phyloP scores from a whole-genome alignment of 108 stramenopile species.

The Thalassiosira profunda region DNA sequence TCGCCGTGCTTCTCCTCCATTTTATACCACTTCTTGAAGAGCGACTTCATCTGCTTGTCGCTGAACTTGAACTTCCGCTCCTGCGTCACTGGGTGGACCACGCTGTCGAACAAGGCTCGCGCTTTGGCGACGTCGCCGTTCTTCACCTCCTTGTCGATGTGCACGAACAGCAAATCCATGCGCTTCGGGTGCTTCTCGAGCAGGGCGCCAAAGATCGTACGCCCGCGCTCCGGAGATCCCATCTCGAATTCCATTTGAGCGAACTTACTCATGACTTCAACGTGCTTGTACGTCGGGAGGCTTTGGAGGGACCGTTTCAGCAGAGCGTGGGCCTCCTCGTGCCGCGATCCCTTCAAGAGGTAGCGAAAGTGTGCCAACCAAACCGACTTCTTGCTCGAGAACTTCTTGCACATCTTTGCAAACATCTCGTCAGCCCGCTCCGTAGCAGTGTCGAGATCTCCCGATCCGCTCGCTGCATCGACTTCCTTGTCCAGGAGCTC shows the following conservation, averaged over 20 bases:
- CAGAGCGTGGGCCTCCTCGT: slow-evolving; percentile 84
- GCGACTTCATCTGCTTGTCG: slow-evolving; percentile 96
- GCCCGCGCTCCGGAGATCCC: slow-evolving; percentile 88
- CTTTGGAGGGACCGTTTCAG: slow-evolving; percentile 89
- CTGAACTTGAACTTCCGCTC: slow-evolving; percentile 71
- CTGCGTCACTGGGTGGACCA: slow-evolving; percentile 43
- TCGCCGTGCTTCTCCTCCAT: slow-evolving; percentile 93
- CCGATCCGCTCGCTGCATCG: slow-evolving; percentile 36
- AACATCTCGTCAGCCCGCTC: slow-evolving; percentile 77
- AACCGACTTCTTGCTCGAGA: slow-evolving; percentile 90
- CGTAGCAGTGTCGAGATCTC: slow-evolving; percentile 22
- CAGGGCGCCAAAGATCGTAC: slow-evolving; percentile 93
- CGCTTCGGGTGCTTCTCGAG: slow-evolving; percentile 90
- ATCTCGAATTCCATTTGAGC: slow-evolving; percentile 94
- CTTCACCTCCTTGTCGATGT: slow-evolving; percentile 97
- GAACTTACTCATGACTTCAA: slow-evolving; percentile 88
- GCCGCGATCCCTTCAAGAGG: slow-evolving; percentile 68
- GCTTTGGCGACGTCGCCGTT: slow-evolving; percentile 82
- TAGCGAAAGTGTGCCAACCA: slow-evolving; percentile 92
- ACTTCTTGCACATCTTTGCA: slow-evolving; percentile 88
- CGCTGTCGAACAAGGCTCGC: slow-evolving; percentile 77
- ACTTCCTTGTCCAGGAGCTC: slow-evolving; percentile 86
- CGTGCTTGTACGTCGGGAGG: slow-evolving; percentile 92
- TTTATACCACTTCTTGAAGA: slow-evolving; percentile 97
- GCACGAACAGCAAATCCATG: slow-evolving; percentile 93